Evolutionary conservation across 140 eudicot genomes (phyloP).

Genomic region (Anethum foeniculum): DNA sequence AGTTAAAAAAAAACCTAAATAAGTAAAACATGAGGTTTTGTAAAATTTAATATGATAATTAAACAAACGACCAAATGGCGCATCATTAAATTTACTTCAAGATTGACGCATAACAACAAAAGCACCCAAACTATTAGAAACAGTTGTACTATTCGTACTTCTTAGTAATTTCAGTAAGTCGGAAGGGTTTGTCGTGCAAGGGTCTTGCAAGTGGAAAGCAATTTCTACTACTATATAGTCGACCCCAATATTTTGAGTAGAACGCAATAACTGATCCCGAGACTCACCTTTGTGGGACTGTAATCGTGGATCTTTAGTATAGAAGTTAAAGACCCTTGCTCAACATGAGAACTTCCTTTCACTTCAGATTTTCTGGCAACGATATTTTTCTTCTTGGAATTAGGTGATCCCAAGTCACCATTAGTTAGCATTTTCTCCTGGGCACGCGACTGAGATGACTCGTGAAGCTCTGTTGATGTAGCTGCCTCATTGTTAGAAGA

Average conservation of each 20-base stretch:
- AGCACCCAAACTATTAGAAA: neutral
- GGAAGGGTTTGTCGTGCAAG: neutral
- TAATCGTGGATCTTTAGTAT: conserved; percentile 41
- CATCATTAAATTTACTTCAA: neutral
- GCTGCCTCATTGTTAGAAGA: conserved; percentile 22
- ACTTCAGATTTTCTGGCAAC: conserved; percentile 35
- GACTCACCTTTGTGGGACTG: conserved; percentile 48
- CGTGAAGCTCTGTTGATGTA: conserved; percentile 30
- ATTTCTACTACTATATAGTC: neutral
- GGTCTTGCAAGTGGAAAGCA: neutral
- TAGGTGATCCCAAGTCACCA: conserved; percentile 46
- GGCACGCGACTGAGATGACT: conserved; percentile 24
- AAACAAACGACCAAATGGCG: neutral
- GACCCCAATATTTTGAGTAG: neutral
- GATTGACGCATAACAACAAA: neutral
- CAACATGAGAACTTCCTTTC: conserved; percentile 41
- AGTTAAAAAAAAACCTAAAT: too few relatives aligned
- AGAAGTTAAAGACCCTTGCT: conserved; percentile 28
- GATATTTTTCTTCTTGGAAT: conserved; percentile 27
- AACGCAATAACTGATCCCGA: conserved; percentile 1
- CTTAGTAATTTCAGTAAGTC: neutral
- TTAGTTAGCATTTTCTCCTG: conserved; percentile 35
- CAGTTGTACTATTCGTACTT: neutral
- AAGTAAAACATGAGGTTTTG: neutral
- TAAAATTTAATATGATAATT: neutral